These are phyloP conservation scores for Brassica incana DNA, from an alignment of 345 rosid species.

Conservation along the genomic window DNA sequence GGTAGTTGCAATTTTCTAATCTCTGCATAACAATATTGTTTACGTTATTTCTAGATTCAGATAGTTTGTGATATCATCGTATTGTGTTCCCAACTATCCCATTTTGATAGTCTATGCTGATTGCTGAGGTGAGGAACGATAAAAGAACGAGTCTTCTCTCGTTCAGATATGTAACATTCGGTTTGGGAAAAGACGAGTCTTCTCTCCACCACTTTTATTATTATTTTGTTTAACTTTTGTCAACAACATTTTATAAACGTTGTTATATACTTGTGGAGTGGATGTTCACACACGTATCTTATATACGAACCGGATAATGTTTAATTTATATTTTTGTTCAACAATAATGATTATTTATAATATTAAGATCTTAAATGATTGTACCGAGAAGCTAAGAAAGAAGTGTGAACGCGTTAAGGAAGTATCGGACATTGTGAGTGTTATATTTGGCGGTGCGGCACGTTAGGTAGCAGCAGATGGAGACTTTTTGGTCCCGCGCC, in stretches of 20 bases:
- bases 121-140: background rate
- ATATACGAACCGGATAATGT: background rate
- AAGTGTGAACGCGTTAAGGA: conserved; percentile 39
- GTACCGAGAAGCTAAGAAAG: conserved; percentile 15
- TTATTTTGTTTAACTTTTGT: background rate
- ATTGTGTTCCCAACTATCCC: background rate
- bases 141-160: conserved; percentile 14
- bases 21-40: background rate
- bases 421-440: conserved; percentile 37
- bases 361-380: conserved; percentile 25
- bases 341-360: background rate
- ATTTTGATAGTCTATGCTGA: background rate
- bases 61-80: background rate
- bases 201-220: background rate
- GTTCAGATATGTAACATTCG: background rate
- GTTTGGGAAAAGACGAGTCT: background rate
- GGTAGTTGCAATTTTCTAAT: background rate
- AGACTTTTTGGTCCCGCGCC: background rate
- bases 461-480: background rate
- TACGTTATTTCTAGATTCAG: background rate
- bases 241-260: background rate
- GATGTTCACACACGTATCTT: conserved; percentile 14
- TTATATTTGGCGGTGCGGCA: background rate
- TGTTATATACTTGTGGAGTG: conserved; percentile 28
- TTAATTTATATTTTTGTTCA: background rate